phyloP scores from a whole-genome alignment of 2,329 filamentous ascomycete genomes.

The Colletotrichum kahawae region DNA sequence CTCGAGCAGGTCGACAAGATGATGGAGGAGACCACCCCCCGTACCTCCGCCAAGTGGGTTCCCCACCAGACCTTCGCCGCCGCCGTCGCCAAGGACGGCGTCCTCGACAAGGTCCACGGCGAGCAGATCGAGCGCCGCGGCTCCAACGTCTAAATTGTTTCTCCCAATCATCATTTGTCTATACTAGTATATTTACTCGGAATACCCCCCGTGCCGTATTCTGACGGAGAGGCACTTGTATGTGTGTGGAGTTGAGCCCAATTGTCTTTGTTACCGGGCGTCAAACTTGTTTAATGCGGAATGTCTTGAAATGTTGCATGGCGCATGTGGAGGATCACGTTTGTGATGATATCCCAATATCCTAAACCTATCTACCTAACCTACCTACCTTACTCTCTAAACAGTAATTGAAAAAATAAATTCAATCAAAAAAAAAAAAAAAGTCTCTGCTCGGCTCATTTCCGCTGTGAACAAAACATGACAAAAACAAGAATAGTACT shows the following conservation, averaged over 20 bases:
- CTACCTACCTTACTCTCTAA: not conserved
- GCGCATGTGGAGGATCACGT: slow-evolving; percentile 2
- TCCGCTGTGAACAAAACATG: not conserved
- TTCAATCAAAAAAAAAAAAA: not conserved
- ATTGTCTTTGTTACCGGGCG: not conserved
- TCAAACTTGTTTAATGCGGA: slow-evolving; percentile 13
- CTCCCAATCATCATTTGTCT: not conserved
- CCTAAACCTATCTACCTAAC: not conserved
- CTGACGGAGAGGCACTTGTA: not conserved
- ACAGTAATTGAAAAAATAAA: not conserved
- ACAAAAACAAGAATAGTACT: no score
- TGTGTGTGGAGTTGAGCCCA: not conserved
- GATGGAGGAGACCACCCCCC: slow-evolving; percentile 84
- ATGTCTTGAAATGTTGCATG: slow-evolving; percentile 15
- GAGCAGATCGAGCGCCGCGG: slow-evolving; percentile 33
- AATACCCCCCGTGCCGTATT: not conserved
- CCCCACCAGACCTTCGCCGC: slow-evolving; percentile 72
- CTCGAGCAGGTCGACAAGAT: slow-evolving; percentile 85
- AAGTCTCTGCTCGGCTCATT: not conserved
- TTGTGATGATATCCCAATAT: slow-evolving; percentile 1
- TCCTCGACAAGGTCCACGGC: slow-evolving; percentile 33
- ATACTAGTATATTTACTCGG: not conserved
- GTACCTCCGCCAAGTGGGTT: slow-evolving; percentile 78
- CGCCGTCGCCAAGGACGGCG: slow-evolving; percentile 43
- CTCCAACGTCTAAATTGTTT: slow-evolving; percentile 33